These are phyloP conservation scores for Leishmania turanica DNA, from an alignment of 208 protist species.

Conservation along the genomic window DNA sequence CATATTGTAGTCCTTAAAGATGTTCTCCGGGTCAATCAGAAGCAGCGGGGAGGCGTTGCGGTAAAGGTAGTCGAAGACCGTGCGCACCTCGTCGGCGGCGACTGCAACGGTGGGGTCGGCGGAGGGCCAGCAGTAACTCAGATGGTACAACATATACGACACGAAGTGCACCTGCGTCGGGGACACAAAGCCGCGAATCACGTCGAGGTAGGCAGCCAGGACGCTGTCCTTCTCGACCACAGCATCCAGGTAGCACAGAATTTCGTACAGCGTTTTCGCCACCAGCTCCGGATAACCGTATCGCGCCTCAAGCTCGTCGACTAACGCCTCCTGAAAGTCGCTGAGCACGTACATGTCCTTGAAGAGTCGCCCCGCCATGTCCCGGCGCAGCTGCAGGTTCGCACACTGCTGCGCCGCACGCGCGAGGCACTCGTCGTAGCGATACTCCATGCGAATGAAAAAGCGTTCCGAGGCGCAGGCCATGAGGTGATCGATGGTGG, in stretches of 20 bases:
- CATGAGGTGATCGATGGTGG: constrained; percentile 86
- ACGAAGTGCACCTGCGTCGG: constrained; percentile 87
- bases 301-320: constrained; percentile 85
- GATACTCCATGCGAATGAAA: constrained; percentile 76
- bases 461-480: constrained; percentile 74
- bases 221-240: constrained; percentile 51
- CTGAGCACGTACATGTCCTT: constrained; percentile 77
- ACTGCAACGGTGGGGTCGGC: constrained; percentile 68
- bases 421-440: constrained; percentile 66
- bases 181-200: constrained; percentile 82
- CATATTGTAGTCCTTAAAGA: constrained; percentile 81
- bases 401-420: constrained; percentile 63
- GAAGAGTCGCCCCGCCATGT: constrained; percentile 82
- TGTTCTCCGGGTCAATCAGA: constrained; percentile 60
- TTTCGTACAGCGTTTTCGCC: constrained; percentile 87
- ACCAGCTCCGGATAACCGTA: constrained; percentile 90
- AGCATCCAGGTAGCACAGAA: constrained; percentile 90
- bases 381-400: constrained; percentile 67
- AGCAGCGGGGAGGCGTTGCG: constrained; percentile 51
- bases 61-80: constrained; percentile 84
- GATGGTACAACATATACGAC: constrained; percentile 76
- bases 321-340: constrained; percentile 86
- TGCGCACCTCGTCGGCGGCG: constrained; percentile 58
- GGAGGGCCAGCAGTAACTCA: constrained; percentile 87
- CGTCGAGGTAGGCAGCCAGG: constrained; percentile 73